phyloP scores from a whole-genome alignment of 2,329 filamentous ascomycete genomes.

The Microcyclosporella mali region DNA sequence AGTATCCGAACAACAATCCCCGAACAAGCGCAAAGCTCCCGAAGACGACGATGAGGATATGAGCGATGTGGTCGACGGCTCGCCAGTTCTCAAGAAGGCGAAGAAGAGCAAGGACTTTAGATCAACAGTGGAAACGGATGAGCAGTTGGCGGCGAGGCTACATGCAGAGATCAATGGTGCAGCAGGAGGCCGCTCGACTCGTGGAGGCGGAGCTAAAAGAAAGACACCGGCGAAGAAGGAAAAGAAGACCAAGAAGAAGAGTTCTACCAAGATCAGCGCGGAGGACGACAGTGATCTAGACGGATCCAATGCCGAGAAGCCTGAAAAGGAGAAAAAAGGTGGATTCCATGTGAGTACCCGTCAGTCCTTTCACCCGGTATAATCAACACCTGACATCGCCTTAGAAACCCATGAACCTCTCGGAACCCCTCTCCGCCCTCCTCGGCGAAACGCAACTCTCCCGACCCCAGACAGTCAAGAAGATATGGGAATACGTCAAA shows the following conservation, averaged over 20 bases:
- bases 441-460: constrained; percentile 74
- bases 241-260: constrained; percentile 58
- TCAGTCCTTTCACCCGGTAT: neutral
- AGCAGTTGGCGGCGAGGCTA: constrained; percentile 75
- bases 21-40: constrained; percentile 38
- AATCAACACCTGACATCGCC: constrained; percentile 10
- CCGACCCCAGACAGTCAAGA: constrained; percentile 91
- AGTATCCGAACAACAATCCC: constrained; percentile 16
- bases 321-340: constrained; percentile 67
- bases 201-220: constrained; percentile 58
- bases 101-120: constrained; percentile 53
- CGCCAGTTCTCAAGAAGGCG: constrained; percentile 34
- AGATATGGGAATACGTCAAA: constrained; percentile 94
- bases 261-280: constrained; percentile 62
- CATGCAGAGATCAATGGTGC: constrained; percentile 85
- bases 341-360: constrained; percentile 68
- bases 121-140: constrained; percentile 69
- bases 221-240: constrained; percentile 56
- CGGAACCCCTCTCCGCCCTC: constrained; percentile 61
- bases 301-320: constrained; percentile 40
- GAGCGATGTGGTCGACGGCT: constrained; percentile 36
- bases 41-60: constrained; percentile 32
- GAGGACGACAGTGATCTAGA: constrained; percentile 74
- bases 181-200: constrained; percentile 61
- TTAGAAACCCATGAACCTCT: constrained; percentile 68